Evolutionary conservation across 1,139 yeast genomes (phyloP).

Genomic region (Lizanozyma gosingica): DNA sequence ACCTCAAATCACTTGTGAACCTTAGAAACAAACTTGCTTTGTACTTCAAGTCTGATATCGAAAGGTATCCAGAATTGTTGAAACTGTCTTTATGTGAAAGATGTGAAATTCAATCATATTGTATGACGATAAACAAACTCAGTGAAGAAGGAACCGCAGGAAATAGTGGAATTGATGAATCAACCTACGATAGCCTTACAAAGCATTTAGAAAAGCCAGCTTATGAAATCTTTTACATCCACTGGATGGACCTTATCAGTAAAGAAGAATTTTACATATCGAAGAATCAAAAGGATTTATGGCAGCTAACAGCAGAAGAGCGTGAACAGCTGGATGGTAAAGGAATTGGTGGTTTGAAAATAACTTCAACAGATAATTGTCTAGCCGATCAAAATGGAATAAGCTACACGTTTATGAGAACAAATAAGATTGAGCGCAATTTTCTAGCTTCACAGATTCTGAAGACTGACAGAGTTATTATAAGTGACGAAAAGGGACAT

Average conservation of each 20-base stretch:
- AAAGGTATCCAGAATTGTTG: slow-evolving; percentile 51
- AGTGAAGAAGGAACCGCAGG: slow-evolving; percentile 47
- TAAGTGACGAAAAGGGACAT: slow-evolving; percentile 78
- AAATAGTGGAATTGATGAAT: slow-evolving; percentile 37
- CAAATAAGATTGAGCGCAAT: slow-evolving; percentile 8
- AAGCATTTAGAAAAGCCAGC: slow-evolving; percentile 32
- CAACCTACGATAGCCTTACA: slow-evolving; percentile 40
- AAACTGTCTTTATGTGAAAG: slow-evolving; percentile 53
- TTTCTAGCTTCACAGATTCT: slow-evolving; percentile 36
- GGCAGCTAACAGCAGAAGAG: slow-evolving; percentile 53
- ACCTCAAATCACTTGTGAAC: slow-evolving; percentile 54
- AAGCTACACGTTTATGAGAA: slow-evolving; percentile 41
- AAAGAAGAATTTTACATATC: slow-evolving; percentile 61
- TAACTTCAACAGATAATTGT: slow-evolving; percentile 23
- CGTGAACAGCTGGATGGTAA: slow-evolving; percentile 57
- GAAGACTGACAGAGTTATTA: slow-evolving; percentile 48
- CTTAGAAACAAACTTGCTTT: slow-evolving; percentile 64
- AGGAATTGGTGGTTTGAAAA: slow-evolving; percentile 41
- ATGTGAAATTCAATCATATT: slow-evolving; percentile 53
- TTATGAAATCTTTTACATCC: slow-evolving; percentile 47
- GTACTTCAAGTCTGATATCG: slow-evolving; percentile 41
- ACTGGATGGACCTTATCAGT: slow-evolving; percentile 70
- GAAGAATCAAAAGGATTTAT: slow-evolving; percentile 52
- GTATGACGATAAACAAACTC: slow-evolving; percentile 62
- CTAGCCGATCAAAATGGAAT: slow-evolving; percentile 19